phyloP scores from a whole-genome alignment of 306 rosid species.

The Malus asiatica region DNA sequence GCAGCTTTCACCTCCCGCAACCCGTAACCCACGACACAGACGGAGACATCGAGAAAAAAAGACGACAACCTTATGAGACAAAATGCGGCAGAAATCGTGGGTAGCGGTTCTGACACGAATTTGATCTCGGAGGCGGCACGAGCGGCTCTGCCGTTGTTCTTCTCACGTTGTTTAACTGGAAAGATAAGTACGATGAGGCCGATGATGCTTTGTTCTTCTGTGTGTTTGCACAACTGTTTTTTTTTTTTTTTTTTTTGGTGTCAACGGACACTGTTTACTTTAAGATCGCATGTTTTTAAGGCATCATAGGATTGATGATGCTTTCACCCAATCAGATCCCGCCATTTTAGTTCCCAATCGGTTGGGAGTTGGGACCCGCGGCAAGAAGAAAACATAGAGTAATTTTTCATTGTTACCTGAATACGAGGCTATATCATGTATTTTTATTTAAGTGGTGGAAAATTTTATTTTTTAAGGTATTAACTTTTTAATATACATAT shows the following conservation, averaged over 20 bases:
- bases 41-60: neutral
- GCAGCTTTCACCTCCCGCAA: constrained; percentile 7
- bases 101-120: neutral
- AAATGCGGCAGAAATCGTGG: neutral
- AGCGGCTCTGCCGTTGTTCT: neutral
- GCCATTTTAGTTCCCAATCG: neutral
- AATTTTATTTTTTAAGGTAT: too few species aligned
- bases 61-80: neutral
- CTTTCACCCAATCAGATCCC: constrained; percentile 11
- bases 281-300: constrained; percentile 5
- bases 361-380: constrained; percentile 13
- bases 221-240: neutral
- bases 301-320: neutral
- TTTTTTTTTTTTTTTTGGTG: too few species aligned
- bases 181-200: constrained; percentile 19
- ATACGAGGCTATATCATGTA: too few species aligned
- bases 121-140: constrained; percentile 1
- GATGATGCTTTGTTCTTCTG: constrained; percentile 10
- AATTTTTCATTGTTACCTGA: accelerated
- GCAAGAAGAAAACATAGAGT: neutral
- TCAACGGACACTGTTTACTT: neutral
- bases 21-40: neutral
- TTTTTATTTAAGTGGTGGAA: too few species aligned
- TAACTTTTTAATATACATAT: too few species aligned
- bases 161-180: neutral